Conservation (phyloP, 441 rosid genomes). For the Jatropha podagrica region DNA sequence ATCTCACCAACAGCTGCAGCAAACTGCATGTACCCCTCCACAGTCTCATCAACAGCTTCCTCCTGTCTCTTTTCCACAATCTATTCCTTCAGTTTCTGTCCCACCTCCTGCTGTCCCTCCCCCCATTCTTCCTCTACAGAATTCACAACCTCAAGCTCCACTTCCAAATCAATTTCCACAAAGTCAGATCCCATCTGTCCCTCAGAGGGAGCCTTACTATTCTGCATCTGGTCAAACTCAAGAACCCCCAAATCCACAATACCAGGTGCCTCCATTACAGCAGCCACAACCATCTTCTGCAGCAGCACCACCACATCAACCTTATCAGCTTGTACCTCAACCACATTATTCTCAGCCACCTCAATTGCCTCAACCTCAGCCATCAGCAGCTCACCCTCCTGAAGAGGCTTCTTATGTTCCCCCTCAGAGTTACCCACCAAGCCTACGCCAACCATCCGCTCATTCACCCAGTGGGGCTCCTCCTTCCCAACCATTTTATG, state of each 20-base stretch:
- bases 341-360: conserved; percentile 28
- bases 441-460: conserved; percentile 49
- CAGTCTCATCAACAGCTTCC: conserved; percentile 51
- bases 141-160: conserved; percentile 49
- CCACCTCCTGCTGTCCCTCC: conserved; percentile 42
- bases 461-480: conserved; percentile 52
- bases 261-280: conserved; percentile 54
- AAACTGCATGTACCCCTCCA: conserved; percentile 46
- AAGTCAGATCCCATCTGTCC: conserved; percentile 40
- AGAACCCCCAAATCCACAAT: conserved; percentile 55
- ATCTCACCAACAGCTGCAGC: conserved; percentile 46
- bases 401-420: conserved; percentile 61
- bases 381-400: conserved; percentile 55
- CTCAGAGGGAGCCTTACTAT: conserved; percentile 75
- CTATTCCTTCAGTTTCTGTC: conserved; percentile 37
- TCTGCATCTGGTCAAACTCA: conserved; percentile 55
- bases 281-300: conserved; percentile 44
- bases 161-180: conserved; percentile 56
- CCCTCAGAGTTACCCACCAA: conserved; percentile 55
- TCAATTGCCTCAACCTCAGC: conserved; percentile 40
- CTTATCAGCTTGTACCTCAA: conserved; percentile 36
- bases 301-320: conserved; percentile 50
- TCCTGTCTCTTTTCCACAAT: conserved; percentile 38
- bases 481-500: conserved; percentile 66
- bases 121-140: conserved; percentile 49